phyloP scores from a whole-genome alignment of 1,284 basidiomycete species.

The Tranzscheliella williamsii region DNA sequence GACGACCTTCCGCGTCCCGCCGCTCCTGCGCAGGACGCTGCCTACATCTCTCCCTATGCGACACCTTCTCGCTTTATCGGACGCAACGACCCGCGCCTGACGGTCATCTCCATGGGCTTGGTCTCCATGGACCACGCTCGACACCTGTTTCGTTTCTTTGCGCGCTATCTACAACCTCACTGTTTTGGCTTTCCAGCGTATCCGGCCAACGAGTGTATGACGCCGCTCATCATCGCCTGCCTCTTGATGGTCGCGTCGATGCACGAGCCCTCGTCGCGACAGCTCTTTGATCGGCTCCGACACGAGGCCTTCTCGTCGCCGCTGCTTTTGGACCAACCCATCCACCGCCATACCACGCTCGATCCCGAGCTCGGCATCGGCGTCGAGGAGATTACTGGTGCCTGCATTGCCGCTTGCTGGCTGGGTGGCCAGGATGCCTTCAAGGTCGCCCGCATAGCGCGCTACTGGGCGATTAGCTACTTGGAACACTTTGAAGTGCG shows the following conservation, averaged over 20 bases:
- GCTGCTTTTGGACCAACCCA: conserved; percentile 31
- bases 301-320: conserved; percentile 41
- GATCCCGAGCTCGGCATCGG: conserved; percentile 55
- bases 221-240: conserved; percentile 50
- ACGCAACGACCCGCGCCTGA: conserved; percentile 47
- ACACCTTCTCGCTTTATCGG: conserved; percentile 34
- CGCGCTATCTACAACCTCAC: conserved; percentile 47
- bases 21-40: no score
- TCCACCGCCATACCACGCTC: conserved; percentile 28
- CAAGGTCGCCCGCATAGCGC: conserved; percentile 29
- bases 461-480: conserved; percentile 50
- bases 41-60: conserved; percentile 26
- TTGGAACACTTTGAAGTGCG: conserved; percentile 49
- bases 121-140: conserved; percentile 46
- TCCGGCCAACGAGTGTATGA: conserved; percentile 50
- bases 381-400: conserved; percentile 55
- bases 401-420: conserved; percentile 49
- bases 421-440: conserved; percentile 38
- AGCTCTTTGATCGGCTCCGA: conserved; percentile 28
- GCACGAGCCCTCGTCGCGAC: conserved; percentile 38
- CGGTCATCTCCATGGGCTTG: conserved; percentile 46
- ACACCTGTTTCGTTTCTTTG: conserved; percentile 51
- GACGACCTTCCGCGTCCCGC: conserved; percentile 8
- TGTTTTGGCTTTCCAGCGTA: conserved; percentile 53
- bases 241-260: conserved; percentile 49